Evolutionary conservation across 805 yeast genomes (phyloP).

Genomic region (Schwanniomyces vanrijiae): DNA sequence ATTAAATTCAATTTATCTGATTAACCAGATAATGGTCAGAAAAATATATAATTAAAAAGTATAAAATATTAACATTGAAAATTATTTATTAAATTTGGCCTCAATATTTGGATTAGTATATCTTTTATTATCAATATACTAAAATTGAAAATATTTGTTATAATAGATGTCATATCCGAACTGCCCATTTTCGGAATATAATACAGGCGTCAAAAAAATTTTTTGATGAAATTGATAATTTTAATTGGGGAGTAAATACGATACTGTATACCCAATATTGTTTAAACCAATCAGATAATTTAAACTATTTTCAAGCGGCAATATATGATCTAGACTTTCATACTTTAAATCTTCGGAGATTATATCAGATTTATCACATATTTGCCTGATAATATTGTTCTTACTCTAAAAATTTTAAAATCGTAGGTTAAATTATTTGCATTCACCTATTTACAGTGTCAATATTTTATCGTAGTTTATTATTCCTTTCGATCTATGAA

Average conservation of each 20-base stretch:
- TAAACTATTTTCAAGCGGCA: neutral
- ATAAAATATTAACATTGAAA: too few relatives aligned
- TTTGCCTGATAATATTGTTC: conserved; percentile 28
- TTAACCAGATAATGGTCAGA: neutral
- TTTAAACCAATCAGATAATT: neutral
- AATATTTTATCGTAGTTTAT: conserved; percentile 34
- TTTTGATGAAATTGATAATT: neutral
- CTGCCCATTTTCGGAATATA: neutral
- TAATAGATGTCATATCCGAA: neutral
- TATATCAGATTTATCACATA: conserved; percentile 39
- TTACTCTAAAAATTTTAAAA: conserved; percentile 25
- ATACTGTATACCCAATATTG: neutral
- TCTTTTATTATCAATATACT: too few relatives aligned
- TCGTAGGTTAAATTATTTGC: conserved; percentile 36
- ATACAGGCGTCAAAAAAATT: neutral
- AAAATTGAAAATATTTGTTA: too few relatives aligned
- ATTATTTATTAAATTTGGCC: too few relatives aligned
- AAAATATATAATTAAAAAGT: too few relatives aligned
- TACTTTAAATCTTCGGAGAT: conserved; percentile 26
- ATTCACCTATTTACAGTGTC: conserved; percentile 33
- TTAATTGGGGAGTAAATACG: neutral
- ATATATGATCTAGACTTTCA: too few relatives aligned
- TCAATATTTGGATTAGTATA: too few relatives aligned
- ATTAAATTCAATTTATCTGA: neutral
- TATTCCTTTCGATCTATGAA: conserved; percentile 39